These are phyloP conservation scores for Candida piceae DNA, from an alignment of 805 yeast genomes.

Conservation along the genomic window DNA sequence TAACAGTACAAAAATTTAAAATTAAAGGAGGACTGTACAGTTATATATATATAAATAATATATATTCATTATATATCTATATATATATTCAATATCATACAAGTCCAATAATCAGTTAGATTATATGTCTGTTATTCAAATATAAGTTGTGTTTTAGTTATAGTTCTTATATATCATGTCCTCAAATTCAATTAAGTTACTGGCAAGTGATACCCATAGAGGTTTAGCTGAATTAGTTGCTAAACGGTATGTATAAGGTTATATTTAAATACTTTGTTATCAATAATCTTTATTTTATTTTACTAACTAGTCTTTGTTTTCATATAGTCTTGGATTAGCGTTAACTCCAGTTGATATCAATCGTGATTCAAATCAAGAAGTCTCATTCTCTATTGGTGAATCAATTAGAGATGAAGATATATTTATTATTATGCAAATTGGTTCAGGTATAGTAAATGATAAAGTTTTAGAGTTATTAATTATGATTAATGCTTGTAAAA, in stretches of 20 bases:
- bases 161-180: conserved; percentile 59
- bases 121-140: too few relatives aligned
- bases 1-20: too few relatives aligned
- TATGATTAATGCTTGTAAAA: conserved; percentile 78
- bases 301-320: too few relatives aligned
- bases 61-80: too few relatives aligned
- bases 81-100: too few relatives aligned
- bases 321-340: conserved; percentile 45
- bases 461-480: conserved; percentile 67
- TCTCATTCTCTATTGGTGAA: conserved; percentile 71
- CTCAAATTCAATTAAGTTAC: conserved; percentile 61
- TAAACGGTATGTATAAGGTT: conserved; percentile 23
- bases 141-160: too few relatives aligned
- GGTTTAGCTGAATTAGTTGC: conserved; percentile 69
- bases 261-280: too few relatives aligned
- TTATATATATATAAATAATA: too few relatives aligned
- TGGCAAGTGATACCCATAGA: conserved; percentile 65
- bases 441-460: conserved; percentile 74
- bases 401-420: conserved; percentile 83
- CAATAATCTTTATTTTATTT: too few relatives aligned
- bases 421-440: conserved; percentile 73
- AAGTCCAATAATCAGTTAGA: too few relatives aligned
- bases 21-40: too few relatives aligned
- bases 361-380: conserved; percentile 68
- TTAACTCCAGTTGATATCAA: conserved; percentile 60